phyloP scores from a whole-genome alignment of 208 protist genomes.

The Leishmania amazonensis region DNA sequence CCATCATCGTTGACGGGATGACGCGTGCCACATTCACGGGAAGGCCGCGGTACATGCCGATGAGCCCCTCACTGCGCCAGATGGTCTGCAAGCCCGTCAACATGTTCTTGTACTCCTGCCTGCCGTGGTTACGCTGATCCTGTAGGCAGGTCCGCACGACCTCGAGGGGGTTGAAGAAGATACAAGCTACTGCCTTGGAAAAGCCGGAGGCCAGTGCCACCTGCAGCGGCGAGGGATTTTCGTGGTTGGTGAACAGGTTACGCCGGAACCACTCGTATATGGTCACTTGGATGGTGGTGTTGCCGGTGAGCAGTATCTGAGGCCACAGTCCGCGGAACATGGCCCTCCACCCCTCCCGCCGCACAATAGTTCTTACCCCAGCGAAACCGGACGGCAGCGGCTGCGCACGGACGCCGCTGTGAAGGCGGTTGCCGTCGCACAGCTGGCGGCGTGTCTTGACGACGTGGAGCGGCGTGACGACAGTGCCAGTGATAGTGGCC shows the following conservation, averaged over 20 bases:
- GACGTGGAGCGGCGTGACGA: constrained; percentile 79
- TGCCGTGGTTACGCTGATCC: constrained; percentile 59
- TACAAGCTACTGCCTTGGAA: constrained; percentile 70
- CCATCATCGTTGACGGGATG: constrained; percentile 76
- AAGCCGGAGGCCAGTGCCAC: constrained; percentile 68
- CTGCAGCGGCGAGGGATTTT: constrained; percentile 61
- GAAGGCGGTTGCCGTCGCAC: constrained; percentile 35
- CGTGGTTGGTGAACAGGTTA: constrained; percentile 53
- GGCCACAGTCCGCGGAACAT: constrained; percentile 73
- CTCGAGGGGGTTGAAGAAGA: constrained; percentile 83
- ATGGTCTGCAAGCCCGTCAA: constrained; percentile 55
- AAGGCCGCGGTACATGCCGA: constrained; percentile 79
- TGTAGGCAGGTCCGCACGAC: constrained; percentile 85
- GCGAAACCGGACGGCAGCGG: constrained; percentile 18
- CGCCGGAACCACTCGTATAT: constrained; percentile 83
- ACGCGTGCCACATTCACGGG: constrained; percentile 81
- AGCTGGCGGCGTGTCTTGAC: constrained; percentile 85
- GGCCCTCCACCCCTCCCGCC: constrained; percentile 59
- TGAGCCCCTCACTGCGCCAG: constrained; percentile 72
- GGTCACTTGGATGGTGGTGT: constrained; percentile 84
- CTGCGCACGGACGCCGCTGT: constrained; percentile 19
- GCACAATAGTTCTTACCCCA: constrained; percentile 45
- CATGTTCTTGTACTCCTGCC: constrained; percentile 62
- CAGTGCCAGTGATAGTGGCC: constrained; percentile 55
- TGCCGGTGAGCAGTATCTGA: constrained; percentile 76